Evolutionary conservation across 176 grass and related monocot genomes (phyloP).

Genomic region (Avena atlantica): DNA sequence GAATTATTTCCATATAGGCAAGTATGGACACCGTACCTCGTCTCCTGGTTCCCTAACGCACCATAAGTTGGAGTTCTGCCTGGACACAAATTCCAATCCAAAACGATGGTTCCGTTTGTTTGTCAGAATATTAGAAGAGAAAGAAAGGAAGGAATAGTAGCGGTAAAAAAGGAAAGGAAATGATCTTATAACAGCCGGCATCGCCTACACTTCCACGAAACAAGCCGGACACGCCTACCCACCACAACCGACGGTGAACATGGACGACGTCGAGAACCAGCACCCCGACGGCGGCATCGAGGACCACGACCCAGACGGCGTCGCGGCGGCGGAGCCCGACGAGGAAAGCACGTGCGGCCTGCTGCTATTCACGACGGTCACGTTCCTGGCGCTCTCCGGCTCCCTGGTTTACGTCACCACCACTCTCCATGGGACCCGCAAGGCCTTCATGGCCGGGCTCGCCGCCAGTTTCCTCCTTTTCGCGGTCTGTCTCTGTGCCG

Average conservation of each 20-base stretch:
- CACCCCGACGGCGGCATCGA: not conserved
- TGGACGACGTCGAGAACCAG: not conserved
- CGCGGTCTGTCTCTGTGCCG: not conserved
- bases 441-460: not conserved
- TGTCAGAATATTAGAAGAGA: not conserved
- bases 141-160: not conserved
- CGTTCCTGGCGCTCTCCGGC: not conserved
- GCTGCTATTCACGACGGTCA: too few species aligned
- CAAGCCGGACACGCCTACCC: not conserved
- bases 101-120: not conserved
- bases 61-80: too few species aligned
- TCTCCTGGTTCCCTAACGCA: too few species aligned
- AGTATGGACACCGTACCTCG: too few species aligned
- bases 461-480: not conserved
- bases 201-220: not conserved
- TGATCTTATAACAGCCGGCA: not conserved
- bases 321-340: not conserved
- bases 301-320: not conserved
- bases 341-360: not conserved
- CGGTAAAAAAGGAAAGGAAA: not conserved
- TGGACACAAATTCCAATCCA: not conserved
- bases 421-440: not conserved
- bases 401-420: not conserved
- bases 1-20: too few species aligned
- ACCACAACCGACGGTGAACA: not conserved